phyloP scores from a whole-genome alignment of 768 basidiomycete species.

The Trametes coccinea region DNA sequence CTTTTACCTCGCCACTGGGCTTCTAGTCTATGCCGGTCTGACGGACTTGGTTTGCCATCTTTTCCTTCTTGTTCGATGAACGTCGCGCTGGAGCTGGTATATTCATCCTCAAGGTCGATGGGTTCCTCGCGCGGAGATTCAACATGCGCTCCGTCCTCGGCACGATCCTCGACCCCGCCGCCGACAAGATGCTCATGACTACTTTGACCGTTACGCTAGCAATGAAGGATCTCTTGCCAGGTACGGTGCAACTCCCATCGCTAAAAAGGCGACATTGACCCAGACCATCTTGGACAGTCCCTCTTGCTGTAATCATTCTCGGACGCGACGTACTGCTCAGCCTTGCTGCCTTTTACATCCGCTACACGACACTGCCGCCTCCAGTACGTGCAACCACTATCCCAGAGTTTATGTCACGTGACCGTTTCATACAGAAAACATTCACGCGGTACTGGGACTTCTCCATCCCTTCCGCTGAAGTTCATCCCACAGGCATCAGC shows the following conservation, averaged over 20 bases:
- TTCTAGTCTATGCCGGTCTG: constrained; percentile 89
- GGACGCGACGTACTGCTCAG: constrained; percentile 87
- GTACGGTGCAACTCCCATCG: constrained; percentile 46
- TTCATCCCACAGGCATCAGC: constrained; percentile 90
- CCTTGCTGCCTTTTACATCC: constrained; percentile 89
- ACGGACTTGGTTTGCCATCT: constrained; percentile 76
- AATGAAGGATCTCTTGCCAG: constrained; percentile 78
- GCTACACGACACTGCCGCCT: constrained; percentile 83
- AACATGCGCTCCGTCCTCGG: constrained; percentile 92
- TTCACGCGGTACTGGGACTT: constrained; percentile 95
- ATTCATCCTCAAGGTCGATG: constrained; percentile 67
- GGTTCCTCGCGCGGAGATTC: constrained; percentile 83
- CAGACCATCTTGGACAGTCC: constrained; percentile 49
- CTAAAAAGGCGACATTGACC: not conserved
- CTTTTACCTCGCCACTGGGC: constrained; percentile 74
- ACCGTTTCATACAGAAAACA: constrained; percentile 66
- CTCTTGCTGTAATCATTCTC: constrained; percentile 81
- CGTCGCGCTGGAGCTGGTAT: constrained; percentile 6
- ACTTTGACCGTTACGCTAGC: constrained; percentile 87
- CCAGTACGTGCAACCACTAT: constrained; percentile 58
- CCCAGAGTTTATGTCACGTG: constrained; percentile 12
- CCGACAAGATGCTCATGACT: constrained; percentile 95
- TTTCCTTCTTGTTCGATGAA: constrained; percentile 12
- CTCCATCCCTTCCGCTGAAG: constrained; percentile 92
- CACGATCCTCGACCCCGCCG: constrained; percentile 94